phyloP scores from a whole-genome alignment of 805 yeast species.

The Lipomyces sp. region DNA sequence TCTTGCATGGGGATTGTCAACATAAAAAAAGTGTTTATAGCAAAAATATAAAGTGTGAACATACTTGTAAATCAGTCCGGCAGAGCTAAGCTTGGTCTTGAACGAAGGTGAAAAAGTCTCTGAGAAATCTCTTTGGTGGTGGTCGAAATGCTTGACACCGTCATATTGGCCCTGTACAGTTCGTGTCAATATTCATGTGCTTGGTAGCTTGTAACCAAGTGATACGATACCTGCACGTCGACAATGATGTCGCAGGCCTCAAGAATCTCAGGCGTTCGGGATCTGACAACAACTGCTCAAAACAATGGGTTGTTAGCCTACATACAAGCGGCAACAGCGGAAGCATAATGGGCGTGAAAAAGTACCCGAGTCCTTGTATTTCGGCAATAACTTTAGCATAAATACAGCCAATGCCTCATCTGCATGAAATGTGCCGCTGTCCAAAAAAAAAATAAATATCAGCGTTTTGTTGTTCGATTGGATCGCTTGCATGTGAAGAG shows the following conservation, averaged over 20 bases:
- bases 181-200: neutral
- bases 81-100: slow-evolving; percentile 84
- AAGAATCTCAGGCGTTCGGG: slow-evolving; percentile 82
- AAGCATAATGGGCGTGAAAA: neutral
- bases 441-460: slow-evolving; percentile 42
- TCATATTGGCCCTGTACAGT: slow-evolving; percentile 70
- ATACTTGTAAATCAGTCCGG: slow-evolving; percentile 83
- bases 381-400: slow-evolving; percentile 75
- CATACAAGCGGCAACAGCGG: neutral
- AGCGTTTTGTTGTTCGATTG: neutral
- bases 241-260: slow-evolving; percentile 89
- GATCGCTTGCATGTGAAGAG: too few species aligned
- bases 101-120: slow-evolving; percentile 68
- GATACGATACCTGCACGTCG: slow-evolving; percentile 65
- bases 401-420: slow-evolving; percentile 95
- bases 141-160: slow-evolving; percentile 84
- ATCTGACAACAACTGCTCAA: slow-evolving; percentile 64
- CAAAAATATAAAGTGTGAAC: neutral
- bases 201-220: too few species aligned
- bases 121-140: slow-evolving; percentile 90
- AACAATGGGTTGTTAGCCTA: neutral
- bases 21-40: slow-evolving; percentile 7
- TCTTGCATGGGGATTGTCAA: slow-evolving; percentile 19
- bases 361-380: slow-evolving; percentile 59
- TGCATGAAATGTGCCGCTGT: slow-evolving; percentile 94